Percentiles rank a stretch among this genome's conserved stretches.
Evolutionary conservation across 352 stramenopile genomes (phyloP).

Genomic region (Pythium aphanidermatum): DNA sequence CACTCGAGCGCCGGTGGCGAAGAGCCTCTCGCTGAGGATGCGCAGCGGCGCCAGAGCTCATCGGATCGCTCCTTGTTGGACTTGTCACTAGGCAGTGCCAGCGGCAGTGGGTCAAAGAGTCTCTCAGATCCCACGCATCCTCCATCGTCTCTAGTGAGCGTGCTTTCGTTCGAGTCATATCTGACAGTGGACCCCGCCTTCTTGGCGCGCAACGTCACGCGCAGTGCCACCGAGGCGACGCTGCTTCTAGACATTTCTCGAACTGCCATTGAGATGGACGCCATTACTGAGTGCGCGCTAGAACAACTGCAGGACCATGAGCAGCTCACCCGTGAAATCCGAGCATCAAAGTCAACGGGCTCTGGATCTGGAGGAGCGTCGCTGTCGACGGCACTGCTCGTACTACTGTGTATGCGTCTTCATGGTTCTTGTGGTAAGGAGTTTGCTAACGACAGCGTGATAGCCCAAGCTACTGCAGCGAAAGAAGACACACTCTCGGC

Average conservation of each 20-base stretch:
- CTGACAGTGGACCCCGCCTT: conserved; percentile 22
- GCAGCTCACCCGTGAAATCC: conserved; percentile 1
- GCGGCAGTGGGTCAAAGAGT: not conserved
- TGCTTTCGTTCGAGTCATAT: conserved; percentile 22
- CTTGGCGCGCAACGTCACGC: conserved; percentile 8
- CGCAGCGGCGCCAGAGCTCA: not conserved
- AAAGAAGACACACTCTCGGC: conserved; percentile 4
- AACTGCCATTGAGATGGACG: conserved; percentile 31
- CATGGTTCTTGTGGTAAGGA: not conserved
- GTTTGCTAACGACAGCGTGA: not conserved
- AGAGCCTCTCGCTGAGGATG: not conserved
- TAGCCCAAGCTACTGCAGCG: not conserved
- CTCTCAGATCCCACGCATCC: too few relatives aligned
- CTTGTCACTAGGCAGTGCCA: not conserved
- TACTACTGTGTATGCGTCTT: conserved; percentile 21
- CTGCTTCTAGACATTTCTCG: conserved; percentile 23
- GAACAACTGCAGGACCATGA: conserved; percentile 34
- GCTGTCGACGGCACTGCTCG: conserved; percentile 23
- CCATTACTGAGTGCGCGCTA: conserved; percentile 19
- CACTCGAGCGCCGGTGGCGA: not conserved
- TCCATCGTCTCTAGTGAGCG: too few relatives aligned
- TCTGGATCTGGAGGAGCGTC: not conserved
- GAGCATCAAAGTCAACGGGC: not conserved
- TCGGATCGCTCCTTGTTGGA: not conserved
- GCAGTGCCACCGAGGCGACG: conserved; percentile 16